Evolutionary conservation across 305 asterid species (phyloP).

Genomic region (Fraxinus xanthoxyloides): DNA sequence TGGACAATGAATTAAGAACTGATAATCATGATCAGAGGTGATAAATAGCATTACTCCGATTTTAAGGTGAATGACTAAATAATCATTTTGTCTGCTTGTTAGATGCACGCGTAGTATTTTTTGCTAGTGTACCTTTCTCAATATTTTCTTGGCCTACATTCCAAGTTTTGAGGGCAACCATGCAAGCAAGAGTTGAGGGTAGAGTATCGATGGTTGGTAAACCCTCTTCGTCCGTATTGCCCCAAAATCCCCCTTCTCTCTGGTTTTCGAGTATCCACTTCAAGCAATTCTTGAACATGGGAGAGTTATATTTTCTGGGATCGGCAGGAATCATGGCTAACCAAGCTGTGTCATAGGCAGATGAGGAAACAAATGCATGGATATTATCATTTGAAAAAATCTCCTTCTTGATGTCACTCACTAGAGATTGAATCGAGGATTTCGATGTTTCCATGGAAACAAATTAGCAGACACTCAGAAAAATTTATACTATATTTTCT

Average conservation of each 20-base stretch:
- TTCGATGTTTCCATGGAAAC: conserved; percentile 28
- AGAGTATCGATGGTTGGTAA: conserved; percentile 46
- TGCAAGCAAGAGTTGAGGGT: conserved; percentile 53
- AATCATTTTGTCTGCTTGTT: background rate
- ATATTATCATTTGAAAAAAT: conserved; percentile 18
- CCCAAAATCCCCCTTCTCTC: conserved; percentile 55
- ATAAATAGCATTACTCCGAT: background rate
- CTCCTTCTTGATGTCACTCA: conserved; percentile 35
- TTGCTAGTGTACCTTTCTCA: conserved; percentile 14
- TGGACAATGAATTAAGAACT: background rate
- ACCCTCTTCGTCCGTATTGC: conserved; percentile 29
- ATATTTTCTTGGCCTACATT: conserved; percentile 27
- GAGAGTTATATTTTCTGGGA: conserved; percentile 4
- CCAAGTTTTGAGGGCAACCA: conserved; percentile 43
- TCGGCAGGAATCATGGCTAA: conserved; percentile 51
- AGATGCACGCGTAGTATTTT: background rate
- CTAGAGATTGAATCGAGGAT: conserved; percentile 36
- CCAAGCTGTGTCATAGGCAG: conserved; percentile 68
- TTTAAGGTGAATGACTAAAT: too few species aligned
- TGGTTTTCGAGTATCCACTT: conserved; percentile 53
- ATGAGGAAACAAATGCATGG: conserved; percentile 23
- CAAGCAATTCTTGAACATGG: conserved; percentile 47
- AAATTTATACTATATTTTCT: background rate
- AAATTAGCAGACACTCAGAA: background rate
- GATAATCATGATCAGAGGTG: background rate